Evolutionary conservation across 179 eudicot species (phyloP).

Genomic region (Beta corolliflora): DNA sequence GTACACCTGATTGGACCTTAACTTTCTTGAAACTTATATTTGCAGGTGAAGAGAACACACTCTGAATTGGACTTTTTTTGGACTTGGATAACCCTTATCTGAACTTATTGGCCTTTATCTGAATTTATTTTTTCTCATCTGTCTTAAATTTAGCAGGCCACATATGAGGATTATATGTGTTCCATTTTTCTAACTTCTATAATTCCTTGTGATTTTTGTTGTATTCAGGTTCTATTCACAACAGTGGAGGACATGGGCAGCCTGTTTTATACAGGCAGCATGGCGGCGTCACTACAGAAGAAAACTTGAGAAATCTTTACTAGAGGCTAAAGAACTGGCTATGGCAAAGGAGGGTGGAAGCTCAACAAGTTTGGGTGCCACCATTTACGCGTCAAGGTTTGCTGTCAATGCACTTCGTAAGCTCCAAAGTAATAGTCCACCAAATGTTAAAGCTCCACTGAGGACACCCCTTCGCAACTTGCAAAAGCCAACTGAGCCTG

Average conservation of each 20-base stretch:
- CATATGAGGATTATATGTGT: no score
- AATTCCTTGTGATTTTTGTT: not conserved
- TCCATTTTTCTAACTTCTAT: no score
- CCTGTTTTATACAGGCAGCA: conserved; percentile 53
- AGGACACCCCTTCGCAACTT: conserved; percentile 34
- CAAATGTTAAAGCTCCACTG: conserved; percentile 16
- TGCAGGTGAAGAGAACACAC: no score
- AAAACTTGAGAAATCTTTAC: conserved; percentile 39
- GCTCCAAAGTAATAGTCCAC: conserved; percentile 21
- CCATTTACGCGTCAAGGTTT: conserved; percentile 48
- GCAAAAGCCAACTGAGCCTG: conserved; percentile 50
- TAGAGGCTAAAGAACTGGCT: conserved; percentile 37
- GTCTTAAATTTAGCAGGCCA: not conserved
- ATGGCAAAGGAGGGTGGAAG: conserved; percentile 40
- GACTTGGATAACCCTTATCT: no score
- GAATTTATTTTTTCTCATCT: no score
- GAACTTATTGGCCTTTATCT: no score
- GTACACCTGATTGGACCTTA: no score
- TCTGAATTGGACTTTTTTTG: no score
- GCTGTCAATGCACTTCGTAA: conserved; percentile 42
- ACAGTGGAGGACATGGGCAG: conserved; percentile 58
- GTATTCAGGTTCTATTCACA: conserved; percentile 42
- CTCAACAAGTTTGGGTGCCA: conserved; percentile 44
- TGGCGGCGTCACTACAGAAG: conserved; percentile 44
- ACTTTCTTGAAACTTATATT: no score